Evolutionary conservation across 1,284 basidiomycete genomes (phyloP), one percentile per base, ranked within the genome.

Genomic region (Cryptococcus sp.): DNA sequence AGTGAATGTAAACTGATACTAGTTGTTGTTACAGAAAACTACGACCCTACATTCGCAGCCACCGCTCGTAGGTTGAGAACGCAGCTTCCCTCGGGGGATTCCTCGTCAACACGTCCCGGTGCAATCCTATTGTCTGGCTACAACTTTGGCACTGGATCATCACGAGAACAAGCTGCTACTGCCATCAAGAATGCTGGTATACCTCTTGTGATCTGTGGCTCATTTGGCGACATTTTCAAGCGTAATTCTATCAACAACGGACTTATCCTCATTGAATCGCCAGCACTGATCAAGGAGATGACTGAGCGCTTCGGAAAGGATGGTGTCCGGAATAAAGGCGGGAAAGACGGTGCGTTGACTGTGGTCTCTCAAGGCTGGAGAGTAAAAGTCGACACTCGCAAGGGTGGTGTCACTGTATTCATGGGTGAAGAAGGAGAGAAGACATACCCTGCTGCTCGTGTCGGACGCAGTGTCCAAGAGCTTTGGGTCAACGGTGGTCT

Each of bases 241-340:
- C 88, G 95, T 38, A 99, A 99, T 78, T 89, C 93, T 16, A 99
- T 99, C 82, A 99, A 99, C 81, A 99, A 99, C 76, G 95, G 93
- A 5, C 84, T 99, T 10, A 91, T 99, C 59, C 97, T 95, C 72
- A 78, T 98, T 52, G 95, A 98, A 79, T 91, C 86, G 57, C 93
- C 93, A 0, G 88, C 90, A 68, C 85, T 99, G 50, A 88, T 99
- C 22, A 81, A 83, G 27, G 92, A 96, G 67, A 82, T 99, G 58
- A 96, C 95, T 1, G 75, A 79, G 23, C 77, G 81, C 54, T 92
- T 88, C 73, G 88, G 86, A 0, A 86, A 85, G 72, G 86, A 86
- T 55, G 90, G 87, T 0, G 81, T 81, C 71, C 82, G 94, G 1
- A 88, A 90, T 20, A 82, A 85, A 23, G 92, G 92, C 7, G 90